Evolutionary conservation across 257 asterid genomes (phyloP).

Genomic region (Sherardia arvensis): DNA sequence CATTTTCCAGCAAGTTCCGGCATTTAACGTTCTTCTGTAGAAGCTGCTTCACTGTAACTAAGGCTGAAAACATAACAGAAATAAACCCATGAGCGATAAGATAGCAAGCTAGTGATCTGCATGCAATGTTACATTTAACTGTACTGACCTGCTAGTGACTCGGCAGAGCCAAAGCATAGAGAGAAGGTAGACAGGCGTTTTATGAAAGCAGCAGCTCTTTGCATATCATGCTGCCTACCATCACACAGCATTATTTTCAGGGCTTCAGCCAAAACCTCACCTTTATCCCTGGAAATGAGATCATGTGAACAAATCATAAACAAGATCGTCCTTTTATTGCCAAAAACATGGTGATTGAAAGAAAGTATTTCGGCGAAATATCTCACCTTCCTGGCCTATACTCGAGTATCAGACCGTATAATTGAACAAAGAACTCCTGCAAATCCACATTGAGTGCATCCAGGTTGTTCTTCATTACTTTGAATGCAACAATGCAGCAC

Average conservation of each 20-base stretch:
- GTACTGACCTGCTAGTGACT: constrained; percentile 77
- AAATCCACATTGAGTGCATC: constrained; percentile 94
- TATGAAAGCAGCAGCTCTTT: constrained; percentile 92
- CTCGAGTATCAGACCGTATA: constrained; percentile 77
- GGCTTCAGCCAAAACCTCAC: constrained; percentile 85
- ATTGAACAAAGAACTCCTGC: constrained; percentile 75
- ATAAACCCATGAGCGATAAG: neutral
- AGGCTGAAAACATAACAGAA: constrained; percentile 40
- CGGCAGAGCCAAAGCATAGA: constrained; percentile 70
- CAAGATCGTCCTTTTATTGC: too few species aligned
- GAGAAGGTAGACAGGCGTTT: constrained; percentile 79
- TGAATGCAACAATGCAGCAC: constrained; percentile 92
- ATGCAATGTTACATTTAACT: neutral
- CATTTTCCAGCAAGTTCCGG: constrained; percentile 84
- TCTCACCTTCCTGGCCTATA: constrained; percentile 83
- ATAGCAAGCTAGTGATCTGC: neutral
- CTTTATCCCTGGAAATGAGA: constrained; percentile 59
- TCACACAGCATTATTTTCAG: constrained; percentile 85
- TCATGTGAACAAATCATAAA: neutral
- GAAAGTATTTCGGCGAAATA: neutral
- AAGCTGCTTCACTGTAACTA: constrained; percentile 78
- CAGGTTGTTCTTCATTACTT: constrained; percentile 81
- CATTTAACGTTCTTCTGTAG: constrained; percentile 80
- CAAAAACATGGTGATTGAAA: neutral
- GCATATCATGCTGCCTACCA: constrained; percentile 95